phyloP scores from a whole-genome alignment of 192 early-diverging fungal genomes.

The Coemansia sp. region DNA sequence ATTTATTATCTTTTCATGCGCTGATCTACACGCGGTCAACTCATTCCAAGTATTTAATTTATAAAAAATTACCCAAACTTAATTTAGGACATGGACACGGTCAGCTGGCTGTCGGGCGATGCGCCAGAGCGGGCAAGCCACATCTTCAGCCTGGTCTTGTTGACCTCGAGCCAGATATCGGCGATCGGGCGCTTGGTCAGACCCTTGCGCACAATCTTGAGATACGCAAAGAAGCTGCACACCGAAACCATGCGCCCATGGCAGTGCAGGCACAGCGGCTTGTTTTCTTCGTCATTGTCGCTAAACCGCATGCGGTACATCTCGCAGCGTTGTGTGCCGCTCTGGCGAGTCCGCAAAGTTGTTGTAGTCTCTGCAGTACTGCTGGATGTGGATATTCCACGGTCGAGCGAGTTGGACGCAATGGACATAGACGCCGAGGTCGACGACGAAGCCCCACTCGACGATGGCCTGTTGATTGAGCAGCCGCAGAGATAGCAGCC shows the following conservation, averaged over 20 bases:
- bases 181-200: constrained; percentile 48
- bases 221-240: constrained; percentile 51
- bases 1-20: neutral
- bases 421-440: neutral
- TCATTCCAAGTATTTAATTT: too few relatives aligned
- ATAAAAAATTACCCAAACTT: neutral
- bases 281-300: constrained; percentile 43
- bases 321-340: constrained; percentile 10
- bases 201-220: constrained; percentile 43
- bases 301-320: constrained; percentile 46
- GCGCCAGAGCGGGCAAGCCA: constrained; percentile 47
- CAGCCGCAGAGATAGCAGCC: constrained; percentile 43
- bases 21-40: neutral
- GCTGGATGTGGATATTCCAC: constrained; percentile 4
- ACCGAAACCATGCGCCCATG: constrained; percentile 45
- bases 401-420: constrained; percentile 7
- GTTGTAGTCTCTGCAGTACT: constrained; percentile 3
- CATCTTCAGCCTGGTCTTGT: constrained; percentile 44
- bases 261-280: constrained; percentile 39
- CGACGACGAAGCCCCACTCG: neutral
- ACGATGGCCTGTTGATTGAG: constrained; percentile 25
- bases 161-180: constrained; percentile 51
- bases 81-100: constrained; percentile 11
- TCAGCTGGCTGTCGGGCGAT: constrained; percentile 31
- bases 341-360: neutral